Percentiles rank a stretch among this genome's conserved stretches.
These are phyloP conservation scores for Botryosphaeria dothidea DNA, from an alignment of 2,329 filamentous ascomycete species.

Conservation along the genomic window DNA sequence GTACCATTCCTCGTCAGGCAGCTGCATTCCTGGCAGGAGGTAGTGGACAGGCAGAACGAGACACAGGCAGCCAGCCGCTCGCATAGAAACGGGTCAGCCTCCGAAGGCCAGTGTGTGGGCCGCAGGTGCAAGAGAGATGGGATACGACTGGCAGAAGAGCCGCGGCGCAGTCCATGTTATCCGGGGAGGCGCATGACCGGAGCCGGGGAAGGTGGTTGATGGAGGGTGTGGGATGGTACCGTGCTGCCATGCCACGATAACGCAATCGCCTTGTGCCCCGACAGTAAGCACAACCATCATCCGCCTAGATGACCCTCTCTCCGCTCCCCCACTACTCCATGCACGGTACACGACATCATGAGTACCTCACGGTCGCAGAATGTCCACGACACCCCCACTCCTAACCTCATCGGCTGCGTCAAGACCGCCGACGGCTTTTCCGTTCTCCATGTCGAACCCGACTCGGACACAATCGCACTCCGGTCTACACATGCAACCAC, in stretches of 20 bases:
- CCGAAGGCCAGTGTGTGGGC: neutral
- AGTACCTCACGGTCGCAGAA: neutral
- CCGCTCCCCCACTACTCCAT: neutral
- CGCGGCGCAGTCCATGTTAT: neutral
- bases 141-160: neutral
- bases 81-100: neutral
- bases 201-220: neutral
- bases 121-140: neutral
- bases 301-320: neutral
- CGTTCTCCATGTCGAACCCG: constrained; percentile 3
- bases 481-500: neutral
- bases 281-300: neutral
- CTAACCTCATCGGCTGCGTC: constrained; percentile 11
- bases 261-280: neutral
- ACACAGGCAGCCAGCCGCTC: neutral
- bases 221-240: neutral
- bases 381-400: neutral
- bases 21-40: neutral
- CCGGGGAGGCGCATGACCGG: neutral
- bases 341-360: neutral
- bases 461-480: neutral
- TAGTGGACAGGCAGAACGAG: neutral
- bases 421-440: neutral
- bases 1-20: neutral
- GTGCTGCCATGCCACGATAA: neutral